Base-by-base conservation (phyloP, 2,329 filamentous ascomycete genomes). In the Aspergillus tubingensis region DNA sequence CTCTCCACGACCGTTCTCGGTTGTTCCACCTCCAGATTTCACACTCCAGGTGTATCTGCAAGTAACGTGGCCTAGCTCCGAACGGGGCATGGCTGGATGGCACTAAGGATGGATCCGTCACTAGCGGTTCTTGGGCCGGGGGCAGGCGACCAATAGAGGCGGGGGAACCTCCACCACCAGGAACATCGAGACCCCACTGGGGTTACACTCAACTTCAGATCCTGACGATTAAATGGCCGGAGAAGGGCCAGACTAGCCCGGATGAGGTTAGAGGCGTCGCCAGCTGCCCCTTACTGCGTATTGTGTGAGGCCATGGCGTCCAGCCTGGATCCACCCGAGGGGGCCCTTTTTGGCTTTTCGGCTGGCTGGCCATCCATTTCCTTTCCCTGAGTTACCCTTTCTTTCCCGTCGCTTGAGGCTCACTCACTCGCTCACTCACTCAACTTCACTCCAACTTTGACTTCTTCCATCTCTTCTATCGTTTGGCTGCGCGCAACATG, bases 301-400 rank as follows among this genome's bases (percentile, higher is more conserved):
- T 36, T 36, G 32, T 36, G 53, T 55, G 53, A 47, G 41, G 53
- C 53, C 53, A 55, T 55, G 53, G 53, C 53, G 53, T 50, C 47
- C 23, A n/a, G 25, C 13, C 47, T 25, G 47, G 47, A 25, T 13
- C 47, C 47, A 50, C 47, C 47, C 32, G 32, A 36, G 25, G 47
- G 23, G 17, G 47, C 15, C 44, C 44, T 15, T 49, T 27, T 49
- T 49, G 44, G 44, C 41, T 44, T 44, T 44, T 50, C 13, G 47
- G 25, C 47, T 50, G 47, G 47, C 27, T 25, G 15, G 47, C 23
- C 27, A 27, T 50, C 32, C 32, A 36, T 36, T 36, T 36, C 32
- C 23, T 13, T 41, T 25, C 39, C 19, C 13, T 53, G 19, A 25
- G 48, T 51, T 30, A 30, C 15, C 48, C 17, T n/a, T 51, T 51